Evolutionary conservation across 345 rosid genomes (phyloP).

Genomic region (Gossypium rotundifolium): DNA sequence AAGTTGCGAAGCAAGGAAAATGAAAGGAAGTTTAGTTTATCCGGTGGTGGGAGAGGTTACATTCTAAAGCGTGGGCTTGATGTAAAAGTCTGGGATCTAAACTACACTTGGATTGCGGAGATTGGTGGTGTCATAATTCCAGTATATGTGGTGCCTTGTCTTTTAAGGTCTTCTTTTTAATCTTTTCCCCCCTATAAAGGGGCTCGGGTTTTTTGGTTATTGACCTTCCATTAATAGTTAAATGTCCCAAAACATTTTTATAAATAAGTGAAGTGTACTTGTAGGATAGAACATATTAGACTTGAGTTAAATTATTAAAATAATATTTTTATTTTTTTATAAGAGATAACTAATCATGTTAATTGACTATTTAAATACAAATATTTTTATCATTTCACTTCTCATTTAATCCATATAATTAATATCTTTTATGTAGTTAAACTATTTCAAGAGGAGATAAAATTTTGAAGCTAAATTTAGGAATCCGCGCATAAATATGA

Average conservation of each 20-base stretch:
- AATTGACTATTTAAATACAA: too few relatives aligned
- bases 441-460: too few relatives aligned
- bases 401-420: too few relatives aligned
- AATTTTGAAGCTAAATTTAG: too few relatives aligned
- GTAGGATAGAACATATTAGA: too few relatives aligned
- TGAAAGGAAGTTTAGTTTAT: neutral
- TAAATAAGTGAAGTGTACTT: too few relatives aligned
- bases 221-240: neutral
- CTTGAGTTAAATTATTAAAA: too few relatives aligned
- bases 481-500: too few relatives aligned
- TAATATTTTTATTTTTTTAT: too few relatives aligned
- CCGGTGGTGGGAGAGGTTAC: neutral
- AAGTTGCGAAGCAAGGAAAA: neutral
- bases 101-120: neutral
- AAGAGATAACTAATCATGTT: too few relatives aligned
- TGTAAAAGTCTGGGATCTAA: neutral
- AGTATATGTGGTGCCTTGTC: neutral
- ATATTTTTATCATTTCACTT: too few relatives aligned
- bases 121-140: conserved; percentile 1
- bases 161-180: neutral
- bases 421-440: too few relatives aligned
- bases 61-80: neutral
- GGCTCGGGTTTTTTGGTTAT: neutral
- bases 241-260: neutral
- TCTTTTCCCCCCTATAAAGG: neutral